phyloP scores from a whole-genome alignment of 1,284 basidiomycete genomes.

The Hymenochaete sp. region DNA sequence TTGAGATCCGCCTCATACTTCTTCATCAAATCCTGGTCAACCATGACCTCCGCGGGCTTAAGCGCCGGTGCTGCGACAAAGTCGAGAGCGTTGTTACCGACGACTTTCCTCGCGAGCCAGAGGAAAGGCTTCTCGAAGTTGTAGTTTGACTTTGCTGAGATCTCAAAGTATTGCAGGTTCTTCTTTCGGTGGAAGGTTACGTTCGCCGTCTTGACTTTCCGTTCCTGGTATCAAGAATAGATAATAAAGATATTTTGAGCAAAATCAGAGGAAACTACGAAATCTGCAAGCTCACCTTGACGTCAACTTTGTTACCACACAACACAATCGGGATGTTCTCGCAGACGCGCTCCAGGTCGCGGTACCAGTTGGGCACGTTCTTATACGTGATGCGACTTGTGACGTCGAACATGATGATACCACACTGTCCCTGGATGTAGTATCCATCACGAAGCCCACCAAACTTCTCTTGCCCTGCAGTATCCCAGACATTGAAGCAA shows the following conservation, averaged over 20 bases:
- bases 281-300: conserved; percentile 82
- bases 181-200: conserved; percentile 99
- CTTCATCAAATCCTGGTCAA: conserved; percentile 77
- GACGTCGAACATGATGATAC: conserved; percentile 99
- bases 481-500: conserved; percentile 99
- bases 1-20: conserved; percentile 81
- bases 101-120: conserved; percentile 97
- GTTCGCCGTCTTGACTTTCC: conserved; percentile 98
- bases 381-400: conserved; percentile 99
- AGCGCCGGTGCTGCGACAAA: conserved; percentile 97
- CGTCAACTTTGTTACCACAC: conserved; percentile 99
- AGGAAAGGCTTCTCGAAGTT: conserved; percentile 99
- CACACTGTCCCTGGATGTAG: conserved; percentile 99
- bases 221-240: conserved; percentile 55
- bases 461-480: conserved; percentile 99
- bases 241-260: background rate
- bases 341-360: conserved; percentile 98
- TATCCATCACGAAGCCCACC: conserved; percentile 97
- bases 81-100: conserved; percentile 85
- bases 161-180: conserved; percentile 99
- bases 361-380: conserved; percentile 99
- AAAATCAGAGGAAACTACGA: background rate
- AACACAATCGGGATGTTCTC: conserved; percentile 99
- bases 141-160: conserved; percentile 99
- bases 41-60: conserved; percentile 85